Evolutionary conservation across 2,329 filamentous ascomycete genomes (phyloP), one percentile per base, ranked within the genome.

Genomic region (Fusarium drepaniforme): DNA sequence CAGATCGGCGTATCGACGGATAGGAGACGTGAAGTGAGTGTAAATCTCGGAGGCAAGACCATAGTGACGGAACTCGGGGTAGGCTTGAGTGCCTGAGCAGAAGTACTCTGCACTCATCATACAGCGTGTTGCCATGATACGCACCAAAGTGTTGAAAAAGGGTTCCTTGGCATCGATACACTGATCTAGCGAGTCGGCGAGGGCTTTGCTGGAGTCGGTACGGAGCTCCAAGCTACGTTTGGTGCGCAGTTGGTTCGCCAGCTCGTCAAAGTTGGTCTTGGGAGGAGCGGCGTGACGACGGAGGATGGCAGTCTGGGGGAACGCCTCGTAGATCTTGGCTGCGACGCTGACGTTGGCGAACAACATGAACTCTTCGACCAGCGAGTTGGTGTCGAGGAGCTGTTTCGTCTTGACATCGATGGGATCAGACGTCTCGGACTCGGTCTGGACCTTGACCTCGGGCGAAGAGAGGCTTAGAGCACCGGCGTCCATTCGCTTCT

Each of bases 61-160:
- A 84, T 99, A 99, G 85, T 99, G 97, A 63, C 95, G 91, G 89
- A 98, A 99, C 82, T 98, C 97, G 1, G 95, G 93, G 82, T 97
- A 96, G 0, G 96, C 91, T 82, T 98, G 95, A 8, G 95, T 96
- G 70, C 97, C 97, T 0, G 96, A 94, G 85, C 94, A 97, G 85
- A 99, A 99, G 85, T 99, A 99, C 85, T 99, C 97, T 72, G 97
- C 97, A 64, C 95, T 97, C 88, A 98, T 98, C 97, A 99, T 99
- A 89, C 97, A 99, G 25, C 97, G 93, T 11, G 97, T 99, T 12
- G 97, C 97, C 87, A 99, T 94, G 85, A 99, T 98, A 81, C 97
- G 94, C 77, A 99, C 93, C 28, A 99, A 91, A 3, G 96, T 99
- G 88, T 99, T 99, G 90, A 99, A 98, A 87, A 98, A 99, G 33